phyloP scores from a whole-genome alignment of 306 rosid species.

The Pyrus communis region DNA sequence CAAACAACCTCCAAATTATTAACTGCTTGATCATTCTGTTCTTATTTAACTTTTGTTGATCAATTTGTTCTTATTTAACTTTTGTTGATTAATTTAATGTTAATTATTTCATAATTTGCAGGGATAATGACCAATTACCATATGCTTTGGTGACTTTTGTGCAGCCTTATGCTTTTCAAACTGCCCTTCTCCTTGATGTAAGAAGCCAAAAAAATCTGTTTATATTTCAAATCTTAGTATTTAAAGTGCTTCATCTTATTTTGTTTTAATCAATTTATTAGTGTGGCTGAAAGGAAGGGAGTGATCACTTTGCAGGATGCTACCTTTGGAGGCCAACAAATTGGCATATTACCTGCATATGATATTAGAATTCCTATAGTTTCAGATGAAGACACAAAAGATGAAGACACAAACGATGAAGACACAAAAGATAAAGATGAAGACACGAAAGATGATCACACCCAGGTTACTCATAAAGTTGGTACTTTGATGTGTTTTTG shows the following conservation, averaged over 20 bases:
- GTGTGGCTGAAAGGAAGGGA: neutral
- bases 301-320: slow-evolving; percentile 5
- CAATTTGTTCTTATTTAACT: neutral
- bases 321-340: neutral
- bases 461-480: neutral
- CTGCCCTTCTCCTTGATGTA: slow-evolving; percentile 23
- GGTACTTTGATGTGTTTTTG: too few relatives aligned
- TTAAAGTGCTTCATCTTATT: too few relatives aligned
- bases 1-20: neutral
- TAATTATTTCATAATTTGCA: neutral
- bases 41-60: too few relatives aligned
- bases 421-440: neutral
- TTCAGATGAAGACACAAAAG: neutral
- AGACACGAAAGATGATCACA: neutral
- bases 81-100: neutral
- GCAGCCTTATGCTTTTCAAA: slow-evolving; percentile 29
- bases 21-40: too few relatives aligned
- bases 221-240: too few relatives aligned
- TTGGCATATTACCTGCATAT: slow-evolving; percentile 15
- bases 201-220: too few relatives aligned
- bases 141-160: slow-evolving; percentile 17
- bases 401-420: too few relatives aligned
- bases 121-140: neutral
- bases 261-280: neutral
- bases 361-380: slow-evolving; percentile 8